Evolutionary conservation across 345 rosid genomes (phyloP).

Genomic region (Murraya koenigii): DNA sequence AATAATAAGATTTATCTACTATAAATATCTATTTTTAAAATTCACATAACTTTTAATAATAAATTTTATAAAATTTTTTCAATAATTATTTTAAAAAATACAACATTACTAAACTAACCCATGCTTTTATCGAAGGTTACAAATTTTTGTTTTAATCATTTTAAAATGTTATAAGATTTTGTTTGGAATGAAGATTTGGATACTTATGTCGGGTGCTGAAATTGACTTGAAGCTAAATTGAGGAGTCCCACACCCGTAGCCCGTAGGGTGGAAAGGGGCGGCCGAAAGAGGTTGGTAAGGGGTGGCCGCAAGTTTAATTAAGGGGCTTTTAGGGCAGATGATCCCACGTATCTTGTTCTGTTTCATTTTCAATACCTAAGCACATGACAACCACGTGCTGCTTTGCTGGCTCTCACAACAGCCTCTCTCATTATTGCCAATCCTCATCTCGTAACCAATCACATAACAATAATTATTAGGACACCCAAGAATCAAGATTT

Average conservation of each 20-base stretch:
- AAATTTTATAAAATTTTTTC: no score
- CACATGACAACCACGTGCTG: slow-evolving; percentile 53
- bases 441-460: slow-evolving; percentile 1
- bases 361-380: slow-evolving; percentile 26
- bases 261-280: slow-evolving; percentile 25
- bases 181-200: no score
- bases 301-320: background rate
- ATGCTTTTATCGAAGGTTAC: no score
- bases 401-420: slow-evolving; percentile 32
- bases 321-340: background rate
- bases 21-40: no score
- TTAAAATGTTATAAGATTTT: no score
- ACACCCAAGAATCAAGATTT: no score
- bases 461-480: background rate
- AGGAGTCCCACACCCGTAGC: slow-evolving; percentile 36
- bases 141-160: no score
- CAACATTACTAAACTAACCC: no score
- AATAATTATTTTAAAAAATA: no score
- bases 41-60: no score
- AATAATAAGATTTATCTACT: no score
- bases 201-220: slow-evolving; percentile 19
- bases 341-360: slow-evolving; percentile 19
- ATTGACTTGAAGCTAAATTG: slow-evolving; percentile 20
- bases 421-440: background rate
- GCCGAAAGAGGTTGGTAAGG: slow-evolving; percentile 28